Conservation (phyloP, 1,139 yeast species). For the Sugiyamaella japonica region DNA sequence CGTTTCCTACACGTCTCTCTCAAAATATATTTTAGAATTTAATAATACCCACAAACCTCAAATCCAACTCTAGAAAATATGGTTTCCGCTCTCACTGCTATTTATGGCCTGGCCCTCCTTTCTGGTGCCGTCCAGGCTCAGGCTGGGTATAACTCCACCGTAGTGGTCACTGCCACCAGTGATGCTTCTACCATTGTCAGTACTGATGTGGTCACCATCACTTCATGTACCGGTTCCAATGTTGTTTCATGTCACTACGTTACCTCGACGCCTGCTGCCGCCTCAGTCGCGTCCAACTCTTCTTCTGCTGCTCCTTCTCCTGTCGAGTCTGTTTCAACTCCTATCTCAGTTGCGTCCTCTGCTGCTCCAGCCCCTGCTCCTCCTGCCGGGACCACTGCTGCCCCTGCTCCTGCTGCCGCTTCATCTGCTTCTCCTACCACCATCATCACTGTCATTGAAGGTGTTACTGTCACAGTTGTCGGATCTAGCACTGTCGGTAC, state of each 20-base stretch:
- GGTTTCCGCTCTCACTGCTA: conserved; percentile 24
- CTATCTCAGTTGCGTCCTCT: conserved; percentile 26
- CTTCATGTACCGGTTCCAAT: conserved; percentile 31
- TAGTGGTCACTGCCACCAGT: conserved; percentile 20
- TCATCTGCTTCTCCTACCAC: conserved; percentile 23
- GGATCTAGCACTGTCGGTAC: conserved; percentile 28
- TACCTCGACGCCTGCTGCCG: conserved; percentile 26
- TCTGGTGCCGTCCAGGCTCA: conserved; percentile 23
- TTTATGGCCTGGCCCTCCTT: conserved; percentile 23
- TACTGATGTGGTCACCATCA: conserved; percentile 26
- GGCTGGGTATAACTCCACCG: conserved; percentile 14
- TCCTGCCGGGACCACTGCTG: conserved; percentile 34
- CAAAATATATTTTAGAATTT: background rate
- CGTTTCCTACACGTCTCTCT: background rate
- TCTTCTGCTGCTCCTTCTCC: conserved; percentile 19
- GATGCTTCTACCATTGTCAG: conserved; percentile 24
- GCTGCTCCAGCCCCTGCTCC: conserved; percentile 33
- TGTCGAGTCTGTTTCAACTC: conserved; percentile 18
- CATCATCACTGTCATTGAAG: conserved; percentile 35
- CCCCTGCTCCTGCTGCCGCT: conserved; percentile 27
- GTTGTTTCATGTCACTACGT: conserved; percentile 32
- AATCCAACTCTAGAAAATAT: conserved; percentile 14
- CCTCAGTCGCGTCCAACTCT: conserved; percentile 13
- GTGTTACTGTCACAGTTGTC: conserved; percentile 35
- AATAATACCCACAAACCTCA: background rate